Percentiles rank a stretch among this genome's conserved stretches.
Conservation (phyloP, 768 basidiomycete species). For the Podaxis carcinomalis region DNA sequence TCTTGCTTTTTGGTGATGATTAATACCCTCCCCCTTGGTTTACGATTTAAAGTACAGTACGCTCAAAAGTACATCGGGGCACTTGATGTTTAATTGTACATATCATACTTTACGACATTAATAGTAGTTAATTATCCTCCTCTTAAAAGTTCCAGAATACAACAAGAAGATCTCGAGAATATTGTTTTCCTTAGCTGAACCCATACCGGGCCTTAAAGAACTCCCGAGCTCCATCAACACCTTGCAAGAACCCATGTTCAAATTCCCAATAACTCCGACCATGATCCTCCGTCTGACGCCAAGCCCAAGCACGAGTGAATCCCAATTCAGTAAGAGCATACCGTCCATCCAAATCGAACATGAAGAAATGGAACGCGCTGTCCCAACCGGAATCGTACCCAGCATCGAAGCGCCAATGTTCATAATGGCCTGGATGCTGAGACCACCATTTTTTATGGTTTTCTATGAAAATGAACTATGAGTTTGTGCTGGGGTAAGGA, state of each 20-base stretch:
- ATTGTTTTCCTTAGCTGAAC: neutral
- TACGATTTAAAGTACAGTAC: no score
- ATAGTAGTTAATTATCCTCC: neutral
- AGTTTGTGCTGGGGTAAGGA: conserved; percentile 20
- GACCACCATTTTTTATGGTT: conserved; percentile 39
- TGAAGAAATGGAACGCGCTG: conserved; percentile 58
- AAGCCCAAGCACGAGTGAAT: conserved; percentile 59
- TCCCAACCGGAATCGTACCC: conserved; percentile 74
- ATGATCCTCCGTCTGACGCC: conserved; percentile 40
- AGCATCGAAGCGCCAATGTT: conserved; percentile 63
- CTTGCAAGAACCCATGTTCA: conserved; percentile 65
- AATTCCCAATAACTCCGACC: conserved; percentile 60
- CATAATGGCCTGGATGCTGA: conserved; percentile 50
- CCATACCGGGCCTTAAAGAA: neutral
- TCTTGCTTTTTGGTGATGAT: neutral
- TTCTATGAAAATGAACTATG: conserved; percentile 24
- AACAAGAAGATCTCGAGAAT: neutral
- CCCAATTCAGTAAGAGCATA: conserved; percentile 52
- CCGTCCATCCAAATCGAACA: conserved; percentile 14
- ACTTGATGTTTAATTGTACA: neutral
- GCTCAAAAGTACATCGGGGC: neutral
- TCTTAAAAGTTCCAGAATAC: neutral
- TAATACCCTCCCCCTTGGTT: no score
- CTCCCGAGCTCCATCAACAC: conserved; percentile 32
- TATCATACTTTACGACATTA: neutral